Evolutionary conservation across 179 eudicot species (phyloP), one percentile per base, ranked within the genome.

Genomic region (Beta macrorhiza): DNA sequence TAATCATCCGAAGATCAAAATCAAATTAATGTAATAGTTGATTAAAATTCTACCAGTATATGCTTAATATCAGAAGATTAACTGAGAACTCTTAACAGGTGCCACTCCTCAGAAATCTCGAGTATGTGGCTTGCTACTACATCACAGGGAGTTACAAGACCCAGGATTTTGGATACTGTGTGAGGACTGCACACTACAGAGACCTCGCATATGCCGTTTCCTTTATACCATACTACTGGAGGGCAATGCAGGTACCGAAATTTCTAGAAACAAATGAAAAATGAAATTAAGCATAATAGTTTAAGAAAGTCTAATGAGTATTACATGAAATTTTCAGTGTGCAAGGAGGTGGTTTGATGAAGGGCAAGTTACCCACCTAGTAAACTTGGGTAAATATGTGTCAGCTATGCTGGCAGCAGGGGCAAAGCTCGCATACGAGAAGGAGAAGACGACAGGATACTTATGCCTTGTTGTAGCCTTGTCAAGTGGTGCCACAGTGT

Each of bases 361-460:
- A 87, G 99, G 97, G 7, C 83, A 96, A 52, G 88, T 85, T 5
- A 91, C 88, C 79, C 99, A 96, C 83, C 86, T 96, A 3, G 84
- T 88, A n/a, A 96, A 96, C 82, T 88, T 96, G 8, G 98, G 98
- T 0, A 96, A 96, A 76, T 96, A 96, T 79, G 97, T 92, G 17
- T 96, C 99, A 4, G 98, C 99, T 68, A 96, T 96, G 98, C 55
- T 96, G 86, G 99, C 99, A 16, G 99, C 99, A 37, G 98, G 98
- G 25, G 96, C 98, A 5, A 96, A 94, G 75, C 87, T 96, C 82
- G 98, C 93, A 17, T 94, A 94, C 42, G 98, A 96, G 81, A 96
- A 91, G 75, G 94, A 94, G 72, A 88, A 74, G 80, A 82, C 81
- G 62, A 69, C 83, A 8, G 94, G 96, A 49, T 91, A 95, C 86